Percentiles rank a stretch among this genome's conserved stretches.
Conservation (phyloP, 129 eudicot species). For the Kitagawia praeruptora region DNA sequence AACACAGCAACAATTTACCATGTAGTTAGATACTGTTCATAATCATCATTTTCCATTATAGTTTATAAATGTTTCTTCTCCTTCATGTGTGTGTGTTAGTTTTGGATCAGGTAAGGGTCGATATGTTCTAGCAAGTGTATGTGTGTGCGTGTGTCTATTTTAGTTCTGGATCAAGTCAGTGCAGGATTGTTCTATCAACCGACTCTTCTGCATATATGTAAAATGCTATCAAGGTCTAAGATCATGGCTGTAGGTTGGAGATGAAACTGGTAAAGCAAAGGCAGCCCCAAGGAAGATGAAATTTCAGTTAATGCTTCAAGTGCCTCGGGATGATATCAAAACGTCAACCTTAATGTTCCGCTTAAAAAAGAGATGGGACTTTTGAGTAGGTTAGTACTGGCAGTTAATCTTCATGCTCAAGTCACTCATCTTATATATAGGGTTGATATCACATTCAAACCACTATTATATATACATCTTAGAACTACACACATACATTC, state of each 20-base stretch:
- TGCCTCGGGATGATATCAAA: conserved; percentile 69
- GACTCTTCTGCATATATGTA: background rate
- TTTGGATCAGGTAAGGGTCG: background rate
- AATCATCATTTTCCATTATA: background rate
- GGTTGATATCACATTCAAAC: no score
- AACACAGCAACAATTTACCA: no score
- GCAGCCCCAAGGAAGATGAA: conserved; percentile 87
- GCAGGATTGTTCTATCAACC: background rate
- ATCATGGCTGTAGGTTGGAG: conserved; percentile 55
- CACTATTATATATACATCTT: no score
- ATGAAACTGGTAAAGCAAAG: conserved; percentile 77
- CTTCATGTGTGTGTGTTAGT: background rate
- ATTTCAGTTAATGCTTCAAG: conserved; percentile 90
- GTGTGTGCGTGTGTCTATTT: background rate
- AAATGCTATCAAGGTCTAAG: background rate
- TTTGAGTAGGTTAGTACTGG: conserved; percentile 23
- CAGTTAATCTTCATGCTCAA: background rate
- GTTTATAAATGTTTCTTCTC: background rate
- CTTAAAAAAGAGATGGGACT: conserved; percentile 95
- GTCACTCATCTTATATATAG: background rate
- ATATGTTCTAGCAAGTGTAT: background rate
- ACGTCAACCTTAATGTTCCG: conserved; percentile 78
- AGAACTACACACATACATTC: no score
- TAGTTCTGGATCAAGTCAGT: background rate
- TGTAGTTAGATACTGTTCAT: background rate